Percentiles rank a stretch among this genome's conserved stretches.
These are phyloP conservation scores for Phytopythium mirpurense DNA, from an alignment of 352 stramenopile species.

Conservation along the genomic window DNA sequence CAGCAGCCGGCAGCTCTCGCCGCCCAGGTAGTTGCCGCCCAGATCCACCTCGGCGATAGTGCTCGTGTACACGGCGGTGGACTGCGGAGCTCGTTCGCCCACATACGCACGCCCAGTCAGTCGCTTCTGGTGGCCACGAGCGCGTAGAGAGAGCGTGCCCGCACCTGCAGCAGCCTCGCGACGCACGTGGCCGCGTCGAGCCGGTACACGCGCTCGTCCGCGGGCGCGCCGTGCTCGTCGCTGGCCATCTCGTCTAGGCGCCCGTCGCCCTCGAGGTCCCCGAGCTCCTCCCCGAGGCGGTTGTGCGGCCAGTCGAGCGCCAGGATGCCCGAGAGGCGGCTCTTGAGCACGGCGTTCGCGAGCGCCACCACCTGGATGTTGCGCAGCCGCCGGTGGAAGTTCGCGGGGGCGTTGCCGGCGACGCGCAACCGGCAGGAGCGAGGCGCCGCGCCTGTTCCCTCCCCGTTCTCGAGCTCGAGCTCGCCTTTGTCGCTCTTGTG, in stretches of 20 bases:
- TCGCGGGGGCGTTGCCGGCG: conserved; percentile 47
- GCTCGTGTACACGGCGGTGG: conserved; percentile 41
- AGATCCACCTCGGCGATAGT: conserved; percentile 50
- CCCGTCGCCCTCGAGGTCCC: conserved; percentile 13
- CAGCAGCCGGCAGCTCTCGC: conserved; percentile 52
- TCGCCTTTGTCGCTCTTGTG: conserved; percentile 9
- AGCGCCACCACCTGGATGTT: conserved; percentile 68
- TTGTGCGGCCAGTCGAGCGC: conserved; percentile 52
- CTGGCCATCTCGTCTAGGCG: background rate
- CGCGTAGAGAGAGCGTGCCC: background rate
- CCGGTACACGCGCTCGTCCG: no score
- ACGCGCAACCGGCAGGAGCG: conserved; percentile 23
- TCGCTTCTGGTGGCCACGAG: no score
- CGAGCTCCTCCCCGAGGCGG: conserved; percentile 35
- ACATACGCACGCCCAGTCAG: no score
- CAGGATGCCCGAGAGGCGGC: conserved; percentile 30
- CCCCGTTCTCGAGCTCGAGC: no score
- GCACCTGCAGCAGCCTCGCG: conserved; percentile 25
- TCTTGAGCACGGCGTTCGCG: conserved; percentile 40
- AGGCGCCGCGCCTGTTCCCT: conserved; percentile 1
- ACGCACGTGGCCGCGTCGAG: no score
- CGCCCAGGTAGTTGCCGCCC: conserved; percentile 49
- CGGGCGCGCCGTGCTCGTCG: no score
- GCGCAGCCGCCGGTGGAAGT: conserved; percentile 52
- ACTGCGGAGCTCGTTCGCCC: conserved; percentile 15